Evolutionary conservation across 148 eudicot genomes (phyloP).

Genomic region (Diospyros lotus): DNA sequence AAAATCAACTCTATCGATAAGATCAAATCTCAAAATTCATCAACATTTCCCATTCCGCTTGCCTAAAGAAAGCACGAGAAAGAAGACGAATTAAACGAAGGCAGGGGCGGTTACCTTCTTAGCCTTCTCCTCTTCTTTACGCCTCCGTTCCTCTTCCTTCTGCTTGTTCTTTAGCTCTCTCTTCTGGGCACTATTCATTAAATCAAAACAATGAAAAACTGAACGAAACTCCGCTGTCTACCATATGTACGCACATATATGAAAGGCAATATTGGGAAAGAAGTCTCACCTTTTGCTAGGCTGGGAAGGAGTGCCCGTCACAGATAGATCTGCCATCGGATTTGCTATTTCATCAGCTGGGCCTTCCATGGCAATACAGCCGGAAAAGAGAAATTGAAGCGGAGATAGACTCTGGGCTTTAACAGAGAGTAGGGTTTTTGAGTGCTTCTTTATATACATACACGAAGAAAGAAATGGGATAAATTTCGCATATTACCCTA

Average conservation of each 20-base stretch:
- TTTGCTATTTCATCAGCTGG: neutral
- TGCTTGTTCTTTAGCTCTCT: constrained; percentile 43
- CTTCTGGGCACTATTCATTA: constrained; percentile 39
- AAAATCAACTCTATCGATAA: too few species aligned
- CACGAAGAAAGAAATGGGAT: too few species aligned
- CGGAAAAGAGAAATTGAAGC: too few species aligned
- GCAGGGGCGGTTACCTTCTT: constrained; percentile 30
- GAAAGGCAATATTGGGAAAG: neutral
- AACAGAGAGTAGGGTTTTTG: too few species aligned
- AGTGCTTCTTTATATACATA: too few species aligned
- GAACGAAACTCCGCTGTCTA: neutral
- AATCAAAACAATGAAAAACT: neutral
- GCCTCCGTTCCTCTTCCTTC: constrained; percentile 54
- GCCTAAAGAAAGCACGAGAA: too few species aligned
- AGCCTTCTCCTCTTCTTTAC: constrained; percentile 61
- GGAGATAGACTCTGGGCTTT: too few species aligned
- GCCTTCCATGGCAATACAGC: too few species aligned
- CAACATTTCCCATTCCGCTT: too few species aligned
- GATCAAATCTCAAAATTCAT: too few species aligned
- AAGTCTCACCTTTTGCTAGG: constrained; percentile 35
- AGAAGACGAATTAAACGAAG: neutral
- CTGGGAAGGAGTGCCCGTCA: constrained; percentile 15
- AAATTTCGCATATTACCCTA: too few species aligned
- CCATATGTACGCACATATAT: neutral
- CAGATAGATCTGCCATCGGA: constrained; percentile 1